Evolutionary conservation across 2,329 filamentous ascomycete species (phyloP).

Genomic region (Raffaelea deltoideospora): DNA sequence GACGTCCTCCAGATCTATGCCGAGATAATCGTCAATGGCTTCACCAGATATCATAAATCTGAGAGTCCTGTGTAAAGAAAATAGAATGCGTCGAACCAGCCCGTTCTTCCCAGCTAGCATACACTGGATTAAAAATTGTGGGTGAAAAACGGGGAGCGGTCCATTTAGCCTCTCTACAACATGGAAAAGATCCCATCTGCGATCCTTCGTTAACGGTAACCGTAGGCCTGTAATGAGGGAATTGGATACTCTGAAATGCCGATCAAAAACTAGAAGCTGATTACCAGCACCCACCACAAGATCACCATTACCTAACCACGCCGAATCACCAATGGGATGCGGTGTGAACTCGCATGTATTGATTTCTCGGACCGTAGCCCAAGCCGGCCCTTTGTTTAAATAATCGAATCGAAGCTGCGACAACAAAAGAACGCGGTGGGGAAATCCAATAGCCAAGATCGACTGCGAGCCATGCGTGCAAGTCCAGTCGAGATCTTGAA

Average conservation of each 20-base stretch:
- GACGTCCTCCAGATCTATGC: constrained; percentile 45
- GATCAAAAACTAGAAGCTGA: constrained; percentile 73
- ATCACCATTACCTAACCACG: constrained; percentile 75
- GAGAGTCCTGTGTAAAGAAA: constrained; percentile 57
- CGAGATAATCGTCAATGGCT: constrained; percentile 61
- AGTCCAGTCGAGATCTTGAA: constrained; percentile 86
- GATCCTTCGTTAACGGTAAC: constrained; percentile 30
- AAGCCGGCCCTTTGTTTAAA: constrained; percentile 74
- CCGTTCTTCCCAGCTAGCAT: constrained; percentile 64
- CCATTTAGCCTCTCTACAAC: constrained; percentile 75
- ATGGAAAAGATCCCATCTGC: constrained; percentile 58
- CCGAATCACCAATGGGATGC: constrained; percentile 83
- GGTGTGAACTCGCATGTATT: constrained; percentile 68
- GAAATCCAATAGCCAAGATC: constrained; percentile 82
- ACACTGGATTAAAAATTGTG: constrained; percentile 76
- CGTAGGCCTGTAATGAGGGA: constrained; percentile 38
- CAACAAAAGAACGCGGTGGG: constrained; percentile 67
- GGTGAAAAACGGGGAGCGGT: constrained; percentile 79
- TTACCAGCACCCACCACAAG: constrained; percentile 83
- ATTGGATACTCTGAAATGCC: constrained; percentile 51
- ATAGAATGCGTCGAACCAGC: constrained; percentile 57
- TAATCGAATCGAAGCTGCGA: constrained; percentile 88
- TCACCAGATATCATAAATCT: constrained; percentile 79
- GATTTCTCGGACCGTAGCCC: constrained; percentile 74
- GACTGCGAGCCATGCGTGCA: constrained; percentile 81